Evolutionary conservation across 495 filamentous ascomycete genomes (phyloP).

Genomic region (Trichoderma erinaceum): DNA sequence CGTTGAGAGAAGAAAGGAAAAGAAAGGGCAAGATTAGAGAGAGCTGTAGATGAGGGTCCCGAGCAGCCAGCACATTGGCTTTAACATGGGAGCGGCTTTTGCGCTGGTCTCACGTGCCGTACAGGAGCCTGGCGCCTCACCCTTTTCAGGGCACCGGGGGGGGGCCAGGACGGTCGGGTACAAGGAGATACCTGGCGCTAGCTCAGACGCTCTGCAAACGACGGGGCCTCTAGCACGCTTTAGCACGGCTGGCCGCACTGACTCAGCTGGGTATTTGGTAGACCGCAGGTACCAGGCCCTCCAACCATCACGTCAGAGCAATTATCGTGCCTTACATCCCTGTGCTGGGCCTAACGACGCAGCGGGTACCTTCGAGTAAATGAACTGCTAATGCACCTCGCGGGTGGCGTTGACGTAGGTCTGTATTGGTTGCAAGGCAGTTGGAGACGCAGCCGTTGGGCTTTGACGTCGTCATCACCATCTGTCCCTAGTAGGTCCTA

Average conservation of each 20-base stretch:
- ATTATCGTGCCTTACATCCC: too few relatives aligned
- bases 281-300: background rate
- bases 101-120: background rate
- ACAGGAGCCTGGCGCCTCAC: background rate
- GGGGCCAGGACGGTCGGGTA: background rate
- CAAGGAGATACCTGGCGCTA: background rate
- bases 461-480: background rate
- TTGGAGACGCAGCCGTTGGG: background rate
- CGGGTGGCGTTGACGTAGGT: constrained; percentile 7
- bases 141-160: constrained; percentile 2
- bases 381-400: too few relatives aligned
- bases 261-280: background rate
- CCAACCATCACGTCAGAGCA: background rate
- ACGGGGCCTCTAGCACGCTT: background rate
- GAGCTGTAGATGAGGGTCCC: constrained; percentile 6
- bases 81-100: background rate
- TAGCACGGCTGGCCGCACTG: background rate
- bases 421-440: background rate
- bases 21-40: background rate
- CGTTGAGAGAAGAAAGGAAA: constrained; percentile 11
- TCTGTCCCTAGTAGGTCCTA: background rate
- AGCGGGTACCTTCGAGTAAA: too few relatives aligned
- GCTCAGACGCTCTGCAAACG: background rate
- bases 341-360: too few relatives aligned
- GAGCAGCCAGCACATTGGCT: background rate